Percentiles rank a stretch among this genome's conserved stretches.
These are phyloP conservation scores for Penicillium nucicola DNA, from an alignment of 495 filamentous ascomycete genomes.

Conservation along the genomic window DNA sequence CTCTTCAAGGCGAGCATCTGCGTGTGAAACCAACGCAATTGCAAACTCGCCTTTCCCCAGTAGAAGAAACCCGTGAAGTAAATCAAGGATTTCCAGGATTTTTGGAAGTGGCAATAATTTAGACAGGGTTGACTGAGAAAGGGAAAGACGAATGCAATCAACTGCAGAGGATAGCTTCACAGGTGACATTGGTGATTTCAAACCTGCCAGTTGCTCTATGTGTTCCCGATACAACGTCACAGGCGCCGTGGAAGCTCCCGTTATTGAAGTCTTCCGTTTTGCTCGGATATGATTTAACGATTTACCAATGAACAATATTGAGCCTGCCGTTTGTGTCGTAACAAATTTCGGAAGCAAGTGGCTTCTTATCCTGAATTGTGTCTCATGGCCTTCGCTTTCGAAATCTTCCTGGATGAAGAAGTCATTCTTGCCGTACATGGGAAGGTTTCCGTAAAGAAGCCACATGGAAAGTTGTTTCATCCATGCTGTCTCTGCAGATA, in stretches of 20 bases:
- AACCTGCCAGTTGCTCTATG: constrained; percentile 63
- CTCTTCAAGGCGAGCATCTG: constrained; percentile 67
- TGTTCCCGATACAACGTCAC: constrained; percentile 69
- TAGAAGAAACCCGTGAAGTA: constrained; percentile 84
- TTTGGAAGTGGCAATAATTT: constrained; percentile 72
- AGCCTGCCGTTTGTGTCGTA: constrained; percentile 66
- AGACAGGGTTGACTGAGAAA: constrained; percentile 78
- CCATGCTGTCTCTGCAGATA: constrained; percentile 84
- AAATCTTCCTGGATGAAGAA: constrained; percentile 69
- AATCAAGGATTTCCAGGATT: constrained; percentile 70
- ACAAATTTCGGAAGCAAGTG: constrained; percentile 75
- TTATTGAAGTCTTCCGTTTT: constrained; percentile 37
- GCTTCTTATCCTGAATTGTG: constrained; percentile 53
- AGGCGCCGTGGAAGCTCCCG: constrained; percentile 40
- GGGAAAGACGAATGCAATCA: constrained; percentile 69
- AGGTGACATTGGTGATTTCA: constrained; percentile 70
- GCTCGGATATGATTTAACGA: constrained; percentile 77
- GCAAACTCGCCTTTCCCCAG: constrained; percentile 89
- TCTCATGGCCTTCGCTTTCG: constrained; percentile 28
- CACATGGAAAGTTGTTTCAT: constrained; percentile 84
- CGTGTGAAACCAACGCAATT: constrained; percentile 76
- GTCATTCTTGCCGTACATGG: constrained; percentile 67
- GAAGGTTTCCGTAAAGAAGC: constrained; percentile 83
- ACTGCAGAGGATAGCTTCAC: constrained; percentile 67
- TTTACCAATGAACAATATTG: constrained; percentile 87